A percentile compares a stretch with the other conserved stretches of the same genome.
Conservation (phyloP, 2,329 filamentous ascomycete species). For the Curvularia hawaiiensis region DNA sequence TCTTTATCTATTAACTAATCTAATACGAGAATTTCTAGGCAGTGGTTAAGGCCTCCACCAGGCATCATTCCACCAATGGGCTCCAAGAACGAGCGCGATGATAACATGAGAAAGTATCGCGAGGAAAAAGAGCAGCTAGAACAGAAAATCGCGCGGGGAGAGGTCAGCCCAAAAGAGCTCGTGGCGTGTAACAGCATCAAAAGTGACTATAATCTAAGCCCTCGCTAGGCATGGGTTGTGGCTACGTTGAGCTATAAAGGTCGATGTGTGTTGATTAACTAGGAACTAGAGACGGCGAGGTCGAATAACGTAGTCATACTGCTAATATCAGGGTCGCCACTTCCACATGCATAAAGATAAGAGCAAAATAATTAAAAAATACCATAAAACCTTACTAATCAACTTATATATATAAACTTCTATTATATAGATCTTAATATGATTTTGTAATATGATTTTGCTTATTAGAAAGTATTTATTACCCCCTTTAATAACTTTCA, state of each 20-base stretch:
- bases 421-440: not conserved
- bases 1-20: not conserved
- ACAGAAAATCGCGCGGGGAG: slow-evolving; percentile 4
- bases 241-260: not conserved
- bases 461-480: too few relatives aligned
- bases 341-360: not conserved
- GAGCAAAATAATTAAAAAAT: not conserved
- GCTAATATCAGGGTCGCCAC: not conserved
- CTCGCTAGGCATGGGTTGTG: slow-evolving; percentile 23
- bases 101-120: not conserved
- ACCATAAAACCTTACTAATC: not conserved
- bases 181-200: slow-evolving; percentile 2
- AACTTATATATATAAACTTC: not conserved
- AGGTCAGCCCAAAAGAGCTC: slow-evolving; percentile 1
- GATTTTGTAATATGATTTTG: too few relatives aligned
- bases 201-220: slow-evolving; percentile 8
- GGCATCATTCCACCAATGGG: not conserved
- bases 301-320: not conserved
- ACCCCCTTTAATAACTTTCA: too few relatives aligned
- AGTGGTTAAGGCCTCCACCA: slow-evolving; percentile 4
- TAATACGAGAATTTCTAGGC: not conserved
- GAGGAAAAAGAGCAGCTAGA: slow-evolving; percentile 5
- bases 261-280: not conserved
- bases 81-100: slow-evolving; percentile 9
- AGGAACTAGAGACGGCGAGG: not conserved